Base-by-base conservation (phyloP, 495 filamentous ascomycete species). In the Penicillium paradoxum region DNA sequence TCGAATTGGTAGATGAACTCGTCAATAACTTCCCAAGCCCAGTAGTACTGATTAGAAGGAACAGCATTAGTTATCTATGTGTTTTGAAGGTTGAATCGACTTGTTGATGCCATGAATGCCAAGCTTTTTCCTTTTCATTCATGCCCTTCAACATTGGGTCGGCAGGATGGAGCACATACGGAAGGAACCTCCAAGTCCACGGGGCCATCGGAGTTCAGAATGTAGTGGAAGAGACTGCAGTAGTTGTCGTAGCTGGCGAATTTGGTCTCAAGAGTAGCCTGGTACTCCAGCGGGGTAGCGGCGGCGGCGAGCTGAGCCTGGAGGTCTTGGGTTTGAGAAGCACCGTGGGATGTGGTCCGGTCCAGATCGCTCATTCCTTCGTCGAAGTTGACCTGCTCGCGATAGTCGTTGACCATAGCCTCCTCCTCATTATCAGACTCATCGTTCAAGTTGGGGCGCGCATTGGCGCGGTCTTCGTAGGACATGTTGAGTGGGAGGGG, bases 1-100 rank as follows among this genome's bases (percentile, higher is more conserved):
- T 98, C 97, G 79, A 98, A 98, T 72, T 98, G 93, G 79, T 98
- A 98, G 74, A 98, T 97, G 76, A 98, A 98, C 67, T 98, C 93
- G 65, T 98, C 93, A 72, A 98, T 97, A 54, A 97, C 95, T 74
- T 98, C 93, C 93, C 95, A 98, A 15, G 93, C 95, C 93, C 93
- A 98, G 77, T 90, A 96, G 74, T 96, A 91, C 93, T 98, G 73
- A 71, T 48, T 4, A 29, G 38, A 50, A 32, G 43, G 44, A 47
- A 40, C 11, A 19, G 32, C 4, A 57, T 59, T 64, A 53, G 57
- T 56, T 40, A 19, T 19, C 17, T 40, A 2, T 53, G 49, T 32
- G n/a, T 41, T 45, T 50, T 34, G 32, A 25, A 9, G 29, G 15
- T 24, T 40, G 36, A 14, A 34, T 9, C 38, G 14, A 6, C 22